These are phyloP conservation scores for Cladosporium sp. DNA, from an alignment of 2,329 filamentous ascomycete genomes.

Conservation along the genomic window DNA sequence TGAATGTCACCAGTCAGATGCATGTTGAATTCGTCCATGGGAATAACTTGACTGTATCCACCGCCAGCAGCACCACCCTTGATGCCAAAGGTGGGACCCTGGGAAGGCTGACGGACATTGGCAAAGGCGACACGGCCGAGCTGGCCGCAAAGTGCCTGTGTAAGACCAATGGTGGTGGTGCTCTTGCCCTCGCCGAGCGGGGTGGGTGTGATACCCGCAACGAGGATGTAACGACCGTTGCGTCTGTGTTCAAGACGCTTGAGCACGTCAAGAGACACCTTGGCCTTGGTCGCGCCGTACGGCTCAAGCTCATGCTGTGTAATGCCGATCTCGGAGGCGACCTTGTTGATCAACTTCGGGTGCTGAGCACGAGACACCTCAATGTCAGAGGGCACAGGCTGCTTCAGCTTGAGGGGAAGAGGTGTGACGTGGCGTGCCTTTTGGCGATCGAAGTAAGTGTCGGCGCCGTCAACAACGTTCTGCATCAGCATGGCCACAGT, in stretches of 20 bases:
- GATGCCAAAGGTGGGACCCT: conserved; percentile 97
- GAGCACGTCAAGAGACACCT: conserved; percentile 80
- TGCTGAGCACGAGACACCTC: conserved; percentile 83
- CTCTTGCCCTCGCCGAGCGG: conserved; percentile 97
- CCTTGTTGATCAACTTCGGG: conserved; percentile 84
- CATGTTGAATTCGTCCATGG: conserved; percentile 99
- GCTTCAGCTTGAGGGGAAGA: conserved; percentile 75
- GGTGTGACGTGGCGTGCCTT: conserved; percentile 78
- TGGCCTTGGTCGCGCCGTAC: conserved; percentile 93
- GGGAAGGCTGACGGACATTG: conserved; percentile 94
- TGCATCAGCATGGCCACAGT: conserved; percentile 97
- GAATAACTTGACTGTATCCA: conserved; percentile 98
- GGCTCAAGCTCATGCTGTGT: conserved; percentile 86
- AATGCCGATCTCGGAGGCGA: conserved; percentile 87
- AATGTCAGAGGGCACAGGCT: conserved; percentile 93
- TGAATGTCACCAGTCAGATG: conserved; percentile 98
- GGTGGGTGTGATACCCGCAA: conserved; percentile 95
- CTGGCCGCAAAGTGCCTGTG: conserved; percentile 88
- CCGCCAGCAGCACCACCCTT: conserved; percentile 97
- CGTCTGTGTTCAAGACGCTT: conserved; percentile 82
- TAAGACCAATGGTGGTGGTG: conserved; percentile 93
- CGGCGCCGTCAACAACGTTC: conserved; percentile 88
- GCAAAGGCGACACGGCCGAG: conserved; percentile 86
- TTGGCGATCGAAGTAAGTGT: conserved; percentile 76
- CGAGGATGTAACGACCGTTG: conserved; percentile 87